phyloP scores from a whole-genome alignment of 768 basidiomycete species.

The Lanmaoa rubissima region DNA sequence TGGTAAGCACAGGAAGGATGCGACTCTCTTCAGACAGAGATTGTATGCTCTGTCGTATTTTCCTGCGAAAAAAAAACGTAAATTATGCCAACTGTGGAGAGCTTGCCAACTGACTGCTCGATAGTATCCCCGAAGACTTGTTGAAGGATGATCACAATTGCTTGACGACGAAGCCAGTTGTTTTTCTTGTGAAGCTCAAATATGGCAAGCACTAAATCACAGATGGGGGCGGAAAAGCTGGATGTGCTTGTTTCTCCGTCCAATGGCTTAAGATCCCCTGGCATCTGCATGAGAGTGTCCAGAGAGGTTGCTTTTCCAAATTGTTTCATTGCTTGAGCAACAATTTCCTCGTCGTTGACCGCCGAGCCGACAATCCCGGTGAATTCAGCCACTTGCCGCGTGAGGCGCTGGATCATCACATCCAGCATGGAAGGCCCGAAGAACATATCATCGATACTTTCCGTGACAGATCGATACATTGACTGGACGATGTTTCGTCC shows the following conservation, averaged over 20 bases:
- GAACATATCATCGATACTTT: constrained; percentile 96
- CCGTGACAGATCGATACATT: constrained; percentile 88
- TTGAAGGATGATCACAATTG: constrained; percentile 94
- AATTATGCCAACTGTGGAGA: neutral
- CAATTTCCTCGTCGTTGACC: constrained; percentile 79
- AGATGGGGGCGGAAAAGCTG: constrained; percentile 90
- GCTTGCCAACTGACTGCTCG: constrained; percentile 63
- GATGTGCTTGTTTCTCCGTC: constrained; percentile 89
- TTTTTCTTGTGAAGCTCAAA: constrained; percentile 96
- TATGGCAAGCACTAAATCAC: constrained; percentile 87
- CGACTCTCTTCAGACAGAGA: constrained; percentile 65
- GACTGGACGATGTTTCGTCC: constrained; percentile 79
- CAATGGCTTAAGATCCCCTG: constrained; percentile 75
- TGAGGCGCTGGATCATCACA: constrained; percentile 88
- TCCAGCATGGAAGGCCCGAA: constrained; percentile 96
- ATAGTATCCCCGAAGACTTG: constrained; percentile 95
- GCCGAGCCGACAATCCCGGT: constrained; percentile 79
- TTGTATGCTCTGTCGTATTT: constrained; percentile 79
- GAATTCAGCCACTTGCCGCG: constrained; percentile 85
- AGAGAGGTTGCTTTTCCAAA: constrained; percentile 65
- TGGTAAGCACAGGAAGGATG: constrained; percentile 60
- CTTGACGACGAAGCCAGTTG: constrained; percentile 94
- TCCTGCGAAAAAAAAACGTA: constrained; percentile 45
- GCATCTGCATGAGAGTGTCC: constrained; percentile 67
- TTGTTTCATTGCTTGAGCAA: constrained; percentile 73